Conservation (phyloP, 139 green algal species). For the Gonium pectorale region DNA sequence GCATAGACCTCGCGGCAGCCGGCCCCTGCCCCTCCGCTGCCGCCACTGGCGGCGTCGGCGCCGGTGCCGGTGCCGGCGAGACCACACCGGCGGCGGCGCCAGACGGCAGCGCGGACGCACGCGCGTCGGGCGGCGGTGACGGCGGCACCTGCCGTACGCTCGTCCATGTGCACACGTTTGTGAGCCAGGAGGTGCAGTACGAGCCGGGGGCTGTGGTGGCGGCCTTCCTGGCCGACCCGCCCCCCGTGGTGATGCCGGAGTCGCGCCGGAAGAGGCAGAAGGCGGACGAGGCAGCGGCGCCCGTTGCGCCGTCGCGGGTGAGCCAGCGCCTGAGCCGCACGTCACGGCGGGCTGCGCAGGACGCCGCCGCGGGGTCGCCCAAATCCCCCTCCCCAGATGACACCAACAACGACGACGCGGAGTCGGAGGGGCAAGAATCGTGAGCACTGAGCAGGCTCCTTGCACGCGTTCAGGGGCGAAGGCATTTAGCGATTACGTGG, state of each 20-base stretch:
- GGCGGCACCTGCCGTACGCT: too few relatives aligned
- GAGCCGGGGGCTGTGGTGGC: not conserved
- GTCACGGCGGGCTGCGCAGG: not conserved
- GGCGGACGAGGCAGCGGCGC: not conserved
- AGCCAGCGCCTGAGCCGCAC: not conserved
- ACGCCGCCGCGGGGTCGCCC: too few relatives aligned
- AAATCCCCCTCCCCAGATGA: too few relatives aligned
- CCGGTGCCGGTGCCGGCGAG: not conserved
- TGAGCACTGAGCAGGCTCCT: too few relatives aligned
- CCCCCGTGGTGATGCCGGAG: constrained; percentile 9
- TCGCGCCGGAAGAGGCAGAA: not conserved
- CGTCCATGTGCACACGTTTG: not conserved
- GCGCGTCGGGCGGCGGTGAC: not conserved
- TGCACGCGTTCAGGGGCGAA: too few relatives aligned
- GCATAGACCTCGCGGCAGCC: not conserved
- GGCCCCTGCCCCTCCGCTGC: too few relatives aligned
- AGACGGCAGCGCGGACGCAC: not conserved
- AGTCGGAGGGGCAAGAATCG: too few relatives aligned
- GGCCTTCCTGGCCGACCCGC: constrained; percentile 6
- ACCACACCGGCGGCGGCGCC: not conserved
- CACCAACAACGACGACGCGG: too few relatives aligned
- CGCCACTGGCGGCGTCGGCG: too few relatives aligned
- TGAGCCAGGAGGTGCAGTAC: constrained; percentile 15
- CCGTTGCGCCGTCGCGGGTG: not conserved
- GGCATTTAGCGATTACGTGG: too few relatives aligned